phyloP scores from a whole-genome alignment of 306 rosid genomes.

The Abrus pulchellus region DNA sequence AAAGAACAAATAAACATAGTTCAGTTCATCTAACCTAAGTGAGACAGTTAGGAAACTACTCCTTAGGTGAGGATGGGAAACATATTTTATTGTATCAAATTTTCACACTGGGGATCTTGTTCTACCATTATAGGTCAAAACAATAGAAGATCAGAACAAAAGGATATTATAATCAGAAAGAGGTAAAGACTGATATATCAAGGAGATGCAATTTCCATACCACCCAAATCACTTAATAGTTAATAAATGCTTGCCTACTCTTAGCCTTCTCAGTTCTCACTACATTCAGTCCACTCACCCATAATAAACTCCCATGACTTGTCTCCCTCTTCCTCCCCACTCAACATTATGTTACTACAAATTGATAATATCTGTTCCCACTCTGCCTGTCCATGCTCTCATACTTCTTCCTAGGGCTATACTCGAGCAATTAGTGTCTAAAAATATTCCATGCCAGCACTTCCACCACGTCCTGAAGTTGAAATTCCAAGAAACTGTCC shows the following conservation, averaged over 20 bases:
- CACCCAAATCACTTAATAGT: neutral
- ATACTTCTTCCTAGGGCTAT: neutral
- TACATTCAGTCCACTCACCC: neutral
- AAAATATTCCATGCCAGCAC: neutral
- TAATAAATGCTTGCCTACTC: neutral
- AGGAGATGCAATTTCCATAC: neutral
- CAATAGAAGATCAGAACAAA: neutral
- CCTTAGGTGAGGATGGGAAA: constrained; percentile 11
- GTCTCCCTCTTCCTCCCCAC: constrained; percentile 12
- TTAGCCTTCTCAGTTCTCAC: neutral
- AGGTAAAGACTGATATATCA: constrained; percentile 3
- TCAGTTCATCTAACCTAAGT: constrained; percentile 17
- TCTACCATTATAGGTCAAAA: neutral
- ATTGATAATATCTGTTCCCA: neutral
- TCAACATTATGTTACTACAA: neutral
- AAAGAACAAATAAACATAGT: constrained; percentile 45
- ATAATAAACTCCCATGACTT: neutral
- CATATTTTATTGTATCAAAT: constrained; percentile 5
- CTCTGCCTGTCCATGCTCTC: neutral
- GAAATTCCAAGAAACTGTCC: neutral
- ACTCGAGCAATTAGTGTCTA: neutral
- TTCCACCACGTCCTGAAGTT: neutral
- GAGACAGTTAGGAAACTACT: constrained; percentile 19
- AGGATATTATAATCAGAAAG: constrained; percentile 15
- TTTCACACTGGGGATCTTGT: neutral